phyloP scores from a whole-genome alignment of 2,329 filamentous ascomycete genomes.

The Fonsecaea monophora region DNA sequence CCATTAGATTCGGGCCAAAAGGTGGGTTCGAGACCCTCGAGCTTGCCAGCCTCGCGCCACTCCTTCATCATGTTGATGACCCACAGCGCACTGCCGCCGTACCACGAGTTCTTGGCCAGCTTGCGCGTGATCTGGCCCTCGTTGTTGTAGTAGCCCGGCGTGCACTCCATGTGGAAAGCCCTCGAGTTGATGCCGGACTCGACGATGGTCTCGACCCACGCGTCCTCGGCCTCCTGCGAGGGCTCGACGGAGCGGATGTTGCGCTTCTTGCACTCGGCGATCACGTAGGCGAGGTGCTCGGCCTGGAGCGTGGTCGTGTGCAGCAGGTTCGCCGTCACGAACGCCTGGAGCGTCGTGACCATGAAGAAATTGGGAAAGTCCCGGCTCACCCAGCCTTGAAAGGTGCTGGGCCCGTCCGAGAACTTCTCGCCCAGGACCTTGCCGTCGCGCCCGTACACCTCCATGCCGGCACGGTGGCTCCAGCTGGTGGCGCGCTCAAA shows the following conservation, averaged over 20 bases:
- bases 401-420: conserved; percentile 30
- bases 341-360: conserved; percentile 32
- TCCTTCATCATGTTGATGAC: conserved; percentile 5
- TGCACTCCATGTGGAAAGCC: conserved; percentile 30
- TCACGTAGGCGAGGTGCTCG: conserved; percentile 31
- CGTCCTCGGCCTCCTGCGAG: conserved; percentile 30
- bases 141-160: conserved; percentile 35
- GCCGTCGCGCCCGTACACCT: conserved; percentile 41
- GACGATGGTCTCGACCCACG: conserved; percentile 33
- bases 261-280: conserved; percentile 26
- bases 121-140: conserved; percentile 21
- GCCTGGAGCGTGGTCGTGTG: conserved; percentile 34
- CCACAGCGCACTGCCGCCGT: neutral
- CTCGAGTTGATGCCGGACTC: conserved; percentile 12
- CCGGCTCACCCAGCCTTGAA: conserved; percentile 31
- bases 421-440: conserved; percentile 41
- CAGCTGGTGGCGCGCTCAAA: conserved; percentile 43
- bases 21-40: neutral
- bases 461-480: conserved; percentile 35
- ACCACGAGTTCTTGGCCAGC: conserved; percentile 2
- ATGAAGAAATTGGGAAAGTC: conserved; percentile 35
- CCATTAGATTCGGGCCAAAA: neutral
- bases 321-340: conserved; percentile 33
- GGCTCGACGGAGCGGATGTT: conserved; percentile 30
- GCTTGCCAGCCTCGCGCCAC: neutral